Conservation (phyloP, 768 basidiomycete species). For the Mycena leptocephala region DNA sequence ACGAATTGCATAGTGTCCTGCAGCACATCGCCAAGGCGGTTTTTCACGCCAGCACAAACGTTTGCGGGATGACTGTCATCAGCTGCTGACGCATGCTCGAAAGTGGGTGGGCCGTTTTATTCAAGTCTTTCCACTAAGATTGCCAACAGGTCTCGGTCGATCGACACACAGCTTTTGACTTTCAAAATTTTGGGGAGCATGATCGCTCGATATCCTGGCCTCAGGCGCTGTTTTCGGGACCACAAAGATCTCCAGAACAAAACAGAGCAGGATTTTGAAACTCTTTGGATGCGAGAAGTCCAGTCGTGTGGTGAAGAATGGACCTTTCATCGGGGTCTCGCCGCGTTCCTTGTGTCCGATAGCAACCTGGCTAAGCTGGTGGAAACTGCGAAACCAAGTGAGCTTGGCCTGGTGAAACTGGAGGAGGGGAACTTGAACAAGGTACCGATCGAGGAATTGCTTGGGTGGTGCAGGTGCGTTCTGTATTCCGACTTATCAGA, state of each 20-base stretch:
- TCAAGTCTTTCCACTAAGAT: neutral
- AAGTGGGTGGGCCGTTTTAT: neutral
- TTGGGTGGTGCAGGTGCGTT: neutral
- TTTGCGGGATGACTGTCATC: neutral
- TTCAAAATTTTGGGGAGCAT: neutral
- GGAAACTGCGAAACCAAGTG: too few species aligned
- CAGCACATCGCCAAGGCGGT: neutral
- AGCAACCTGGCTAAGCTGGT: too few species aligned
- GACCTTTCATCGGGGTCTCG: too few species aligned
- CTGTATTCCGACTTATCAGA: neutral
- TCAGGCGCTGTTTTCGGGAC: neutral
- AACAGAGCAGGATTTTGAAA: neutral
- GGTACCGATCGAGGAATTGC: conserved; percentile 8
- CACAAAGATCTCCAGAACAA: neutral
- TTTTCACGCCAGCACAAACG: neutral
- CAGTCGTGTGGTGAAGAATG: too few species aligned
- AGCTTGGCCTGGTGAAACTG: neutral
- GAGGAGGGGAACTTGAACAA: neutral
- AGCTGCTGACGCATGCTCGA: neutral
- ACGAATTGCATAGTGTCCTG: neutral
- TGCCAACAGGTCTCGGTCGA: neutral
- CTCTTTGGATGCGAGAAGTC: neutral
- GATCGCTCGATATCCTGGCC: neutral
- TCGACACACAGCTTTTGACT: neutral
- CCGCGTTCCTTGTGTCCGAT: too few species aligned